These are phyloP conservation scores for Magnaporthales sp. DNA, from an alignment of 2,329 filamentous ascomycete species.

Conservation along the genomic window DNA sequence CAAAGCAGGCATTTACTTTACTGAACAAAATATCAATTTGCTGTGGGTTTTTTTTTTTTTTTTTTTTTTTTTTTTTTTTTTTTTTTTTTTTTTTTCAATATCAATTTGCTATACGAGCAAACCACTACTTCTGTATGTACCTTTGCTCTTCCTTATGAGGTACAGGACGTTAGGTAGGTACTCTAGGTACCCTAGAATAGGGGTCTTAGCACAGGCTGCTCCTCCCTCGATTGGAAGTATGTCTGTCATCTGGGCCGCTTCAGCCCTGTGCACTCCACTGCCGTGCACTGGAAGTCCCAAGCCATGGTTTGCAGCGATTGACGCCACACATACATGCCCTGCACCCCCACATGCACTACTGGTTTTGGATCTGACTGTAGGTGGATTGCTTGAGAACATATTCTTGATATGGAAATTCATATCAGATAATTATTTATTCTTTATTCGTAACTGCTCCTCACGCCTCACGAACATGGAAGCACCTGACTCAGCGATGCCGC, in stretches of 20 bases:
- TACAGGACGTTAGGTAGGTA: too few relatives aligned
- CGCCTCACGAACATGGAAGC: neutral
- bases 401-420: neutral
- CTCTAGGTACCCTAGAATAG: too few relatives aligned
- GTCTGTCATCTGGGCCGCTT: too few relatives aligned
- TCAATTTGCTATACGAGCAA: too few relatives aligned
- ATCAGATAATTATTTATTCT: neutral
- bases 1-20: neutral
- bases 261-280: neutral
- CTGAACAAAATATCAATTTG: too few relatives aligned
- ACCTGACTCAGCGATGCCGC: neutral
- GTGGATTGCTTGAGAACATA: neutral
- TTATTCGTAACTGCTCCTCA: neutral
- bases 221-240: too few relatives aligned
- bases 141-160: too few relatives aligned
- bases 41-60: too few relatives aligned
- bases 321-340: neutral
- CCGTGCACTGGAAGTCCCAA: neutral
- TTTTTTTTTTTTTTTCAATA: too few relatives aligned
- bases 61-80: too few relatives aligned
- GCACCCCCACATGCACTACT: neutral
- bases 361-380: neutral
- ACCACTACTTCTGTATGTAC: too few relatives aligned
- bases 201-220: too few relatives aligned
- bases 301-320: neutral